These are phyloP conservation scores for Carex arenaria DNA, from an alignment of 202 grass and related monocot genomes.

Conservation along the genomic window DNA sequence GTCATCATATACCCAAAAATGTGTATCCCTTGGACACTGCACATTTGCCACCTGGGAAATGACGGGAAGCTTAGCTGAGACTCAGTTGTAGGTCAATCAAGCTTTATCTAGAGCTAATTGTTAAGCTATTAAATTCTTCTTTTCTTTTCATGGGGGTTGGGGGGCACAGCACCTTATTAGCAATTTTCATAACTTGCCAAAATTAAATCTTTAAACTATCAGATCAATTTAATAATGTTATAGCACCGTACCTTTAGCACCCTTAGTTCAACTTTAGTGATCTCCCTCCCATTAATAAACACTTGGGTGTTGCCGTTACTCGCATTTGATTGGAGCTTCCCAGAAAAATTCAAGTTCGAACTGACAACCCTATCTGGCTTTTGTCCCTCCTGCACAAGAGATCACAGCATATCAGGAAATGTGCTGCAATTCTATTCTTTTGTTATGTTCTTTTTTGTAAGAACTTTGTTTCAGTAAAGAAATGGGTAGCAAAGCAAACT, in stretches of 20 bases:
- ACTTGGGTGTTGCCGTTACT: slow-evolving; percentile 90
- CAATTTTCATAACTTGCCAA: background rate
- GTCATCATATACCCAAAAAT: slow-evolving; percentile 98
- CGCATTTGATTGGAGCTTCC: slow-evolving; percentile 69
- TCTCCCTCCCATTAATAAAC: slow-evolving; percentile 86
- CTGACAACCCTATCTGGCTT: slow-evolving; percentile 65
- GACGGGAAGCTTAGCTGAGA: background rate
- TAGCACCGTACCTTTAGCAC: slow-evolving; percentile 53
- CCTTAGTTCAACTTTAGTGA: slow-evolving; percentile 72
- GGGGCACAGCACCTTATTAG: background rate
- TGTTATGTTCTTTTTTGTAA: background rate
- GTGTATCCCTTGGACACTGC: slow-evolving; percentile 89
- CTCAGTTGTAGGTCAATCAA: background rate
- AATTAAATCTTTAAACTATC: slow-evolving; percentile 7
- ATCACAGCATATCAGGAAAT: background rate
- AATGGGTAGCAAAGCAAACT: background rate
- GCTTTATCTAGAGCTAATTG: background rate
- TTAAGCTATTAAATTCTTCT: slow-evolving; percentile 17
- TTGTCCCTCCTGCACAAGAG: slow-evolving; percentile 56
- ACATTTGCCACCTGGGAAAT: slow-evolving; percentile 65
- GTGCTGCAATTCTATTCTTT: background rate
- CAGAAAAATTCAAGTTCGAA: slow-evolving; percentile 74
- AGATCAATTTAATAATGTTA: slow-evolving; percentile 2
- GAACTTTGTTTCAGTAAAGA: background rate
- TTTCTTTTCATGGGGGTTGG: background rate